Evolutionary conservation across 306 rosid genomes (phyloP).

Genomic region (Quercus glauca): DNA sequence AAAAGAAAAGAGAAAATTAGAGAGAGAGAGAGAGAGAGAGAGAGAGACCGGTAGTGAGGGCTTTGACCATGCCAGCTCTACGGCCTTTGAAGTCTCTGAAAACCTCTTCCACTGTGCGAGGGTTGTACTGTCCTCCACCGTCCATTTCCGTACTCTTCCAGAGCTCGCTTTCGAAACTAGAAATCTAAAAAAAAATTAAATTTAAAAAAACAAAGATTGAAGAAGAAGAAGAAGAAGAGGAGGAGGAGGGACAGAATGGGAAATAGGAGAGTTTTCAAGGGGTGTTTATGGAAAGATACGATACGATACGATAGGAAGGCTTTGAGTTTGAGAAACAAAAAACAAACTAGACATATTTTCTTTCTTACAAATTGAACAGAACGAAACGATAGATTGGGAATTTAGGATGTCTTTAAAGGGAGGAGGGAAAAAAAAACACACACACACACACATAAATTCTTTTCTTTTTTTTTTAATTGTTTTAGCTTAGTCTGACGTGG

Average conservation of each 20-base stretch:
- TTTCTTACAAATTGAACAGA: not conserved
- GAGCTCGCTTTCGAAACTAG: slow-evolving; percentile 2
- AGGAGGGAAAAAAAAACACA: not conserved
- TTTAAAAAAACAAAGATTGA: not conserved
- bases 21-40: slow-evolving; percentile 2
- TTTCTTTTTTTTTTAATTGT: no score
- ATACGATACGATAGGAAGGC: no score
- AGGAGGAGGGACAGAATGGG: slow-evolving; percentile 10
- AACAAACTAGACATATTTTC: not conserved
- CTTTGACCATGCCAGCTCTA: slow-evolving; percentile 51
- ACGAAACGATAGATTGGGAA: not conserved
- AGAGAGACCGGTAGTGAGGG: slow-evolving; percentile 55
- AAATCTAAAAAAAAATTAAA: not conserved
- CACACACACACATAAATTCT: not conserved
- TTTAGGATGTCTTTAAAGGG: slow-evolving; percentile 5
- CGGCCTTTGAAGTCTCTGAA: slow-evolving; percentile 70
- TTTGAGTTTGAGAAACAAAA: not conserved
- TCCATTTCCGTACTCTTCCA: slow-evolving; percentile 37
- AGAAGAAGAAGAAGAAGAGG: not conserved
- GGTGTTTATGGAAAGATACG: slow-evolving; percentile 1
- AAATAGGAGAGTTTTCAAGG: not conserved
- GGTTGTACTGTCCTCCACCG: slow-evolving; percentile 38
- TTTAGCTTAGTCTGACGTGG: not conserved
- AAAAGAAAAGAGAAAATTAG: not conserved
- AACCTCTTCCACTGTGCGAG: slow-evolving; percentile 62